Evolutionary conservation across 768 basidiomycete genomes (phyloP).

Genomic region (Clathrus columnatus): DNA sequence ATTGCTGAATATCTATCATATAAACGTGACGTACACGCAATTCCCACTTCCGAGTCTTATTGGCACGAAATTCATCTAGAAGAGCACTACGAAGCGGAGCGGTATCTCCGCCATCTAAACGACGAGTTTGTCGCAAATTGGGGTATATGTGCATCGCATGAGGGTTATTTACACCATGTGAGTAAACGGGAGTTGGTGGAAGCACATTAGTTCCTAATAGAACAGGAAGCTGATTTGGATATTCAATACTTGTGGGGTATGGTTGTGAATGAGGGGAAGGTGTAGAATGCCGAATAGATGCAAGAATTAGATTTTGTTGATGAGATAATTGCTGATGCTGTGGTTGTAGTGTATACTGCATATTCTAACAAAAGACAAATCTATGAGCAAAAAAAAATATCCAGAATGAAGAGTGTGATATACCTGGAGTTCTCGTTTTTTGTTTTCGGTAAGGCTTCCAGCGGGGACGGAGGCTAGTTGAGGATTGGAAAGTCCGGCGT

Average conservation of each 20-base stretch:
- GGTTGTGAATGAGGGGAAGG: conserved; percentile 36
- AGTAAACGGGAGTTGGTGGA: conserved; percentile 34
- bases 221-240: conserved; percentile 34
- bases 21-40: conserved; percentile 46
- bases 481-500: conserved; percentile 46
- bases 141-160: conserved; percentile 29
- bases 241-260: conserved; percentile 41
- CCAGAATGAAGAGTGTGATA: conserved; percentile 6
- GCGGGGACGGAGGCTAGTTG: conserved; percentile 36
- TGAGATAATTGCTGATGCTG: conserved; percentile 33
- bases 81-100: conserved; percentile 54
- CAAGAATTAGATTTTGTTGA: conserved; percentile 33
- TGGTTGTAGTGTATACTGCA: conserved; percentile 34
- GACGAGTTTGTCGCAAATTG: conserved; percentile 35
- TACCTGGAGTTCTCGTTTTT: conserved; percentile 54
- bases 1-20: neutral
- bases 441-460: conserved; percentile 33
- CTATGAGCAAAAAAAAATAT: neutral
- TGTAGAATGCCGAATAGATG: conserved; percentile 30
- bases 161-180: conserved; percentile 25
- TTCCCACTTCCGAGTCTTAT: conserved; percentile 75
- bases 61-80: conserved; percentile 78
- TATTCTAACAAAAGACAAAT: conserved; percentile 9
- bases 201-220: conserved; percentile 26
- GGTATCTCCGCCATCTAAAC: conserved; percentile 31